A percentile compares a stretch with the other conserved stretches of the same genome.
phyloP scores from a whole-genome alignment of 306 rosid species.

The Cicer yamashitae region DNA sequence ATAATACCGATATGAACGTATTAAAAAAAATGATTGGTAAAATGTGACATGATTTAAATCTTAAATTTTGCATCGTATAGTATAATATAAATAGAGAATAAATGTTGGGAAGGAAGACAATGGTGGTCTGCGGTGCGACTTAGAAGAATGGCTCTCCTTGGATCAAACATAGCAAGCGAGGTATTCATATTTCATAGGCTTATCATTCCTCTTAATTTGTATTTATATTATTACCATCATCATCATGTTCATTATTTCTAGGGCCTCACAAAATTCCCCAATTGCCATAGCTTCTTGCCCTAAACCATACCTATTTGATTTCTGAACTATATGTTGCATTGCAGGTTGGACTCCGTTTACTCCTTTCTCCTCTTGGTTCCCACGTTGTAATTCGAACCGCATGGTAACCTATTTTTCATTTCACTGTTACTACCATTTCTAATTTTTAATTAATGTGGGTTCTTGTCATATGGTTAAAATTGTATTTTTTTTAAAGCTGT shows the following conservation, averaged over 20 bases:
- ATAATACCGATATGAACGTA: too few species aligned
- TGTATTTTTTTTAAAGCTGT: conserved; percentile 56
- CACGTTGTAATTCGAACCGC: conserved; percentile 84
- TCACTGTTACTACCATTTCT: background rate
- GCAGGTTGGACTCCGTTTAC: conserved; percentile 87
- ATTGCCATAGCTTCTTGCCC: too few species aligned
- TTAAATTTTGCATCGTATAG: background rate
- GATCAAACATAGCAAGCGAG: conserved; percentile 73
- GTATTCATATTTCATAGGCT: conserved; percentile 47
- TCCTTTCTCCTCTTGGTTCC: conserved; percentile 82
- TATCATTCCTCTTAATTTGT: background rate
- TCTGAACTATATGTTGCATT: conserved; percentile 46
- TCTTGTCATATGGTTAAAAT: background rate
- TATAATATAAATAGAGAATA: background rate
- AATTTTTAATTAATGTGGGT: background rate
- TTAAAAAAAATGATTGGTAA: too few species aligned
- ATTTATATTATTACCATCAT: background rate
- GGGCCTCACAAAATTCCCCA: conserved; percentile 10
- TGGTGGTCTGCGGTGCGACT: conserved; percentile 17
- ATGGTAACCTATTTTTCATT: conserved; percentile 51
- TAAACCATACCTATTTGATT: background rate
- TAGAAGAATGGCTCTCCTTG: conserved; percentile 77
- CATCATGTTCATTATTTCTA: conserved; percentile 5
- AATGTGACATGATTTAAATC: background rate
- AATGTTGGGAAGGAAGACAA: conserved; percentile 22